Evolutionary conservation across 75 land plant species (phyloP).

Genomic region (Larix kaempferi): DNA sequence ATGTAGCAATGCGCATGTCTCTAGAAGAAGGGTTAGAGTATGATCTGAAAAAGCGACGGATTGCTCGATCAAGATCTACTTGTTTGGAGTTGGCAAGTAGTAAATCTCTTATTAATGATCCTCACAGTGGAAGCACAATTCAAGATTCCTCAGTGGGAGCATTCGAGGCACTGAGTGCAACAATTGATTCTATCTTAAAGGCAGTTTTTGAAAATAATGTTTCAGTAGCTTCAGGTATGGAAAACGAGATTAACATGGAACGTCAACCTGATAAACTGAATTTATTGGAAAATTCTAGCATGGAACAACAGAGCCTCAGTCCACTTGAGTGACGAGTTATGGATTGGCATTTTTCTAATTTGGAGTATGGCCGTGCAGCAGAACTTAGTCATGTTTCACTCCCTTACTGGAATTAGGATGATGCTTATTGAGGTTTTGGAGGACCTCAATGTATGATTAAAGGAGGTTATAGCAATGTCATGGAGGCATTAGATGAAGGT

Average conservation of each 20-base stretch:
- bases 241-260: not conserved
- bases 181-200: no score
- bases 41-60: no score
- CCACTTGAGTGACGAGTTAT: conserved; percentile 89
- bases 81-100: no score
- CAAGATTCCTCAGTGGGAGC: no score
- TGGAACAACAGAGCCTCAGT: conserved; percentile 36
- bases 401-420: conserved; percentile 97
- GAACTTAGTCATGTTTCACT: conserved; percentile 81
- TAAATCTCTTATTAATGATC: no score
- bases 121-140: no score
- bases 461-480: conserved; percentile 81
- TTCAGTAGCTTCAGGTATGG: no score
- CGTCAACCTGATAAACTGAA: not conserved
- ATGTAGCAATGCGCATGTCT: no score
- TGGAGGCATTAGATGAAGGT: conserved; percentile 74
- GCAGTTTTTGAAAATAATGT: no score
- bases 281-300: not conserved
- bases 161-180: no score
- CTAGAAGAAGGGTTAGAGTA: no score
- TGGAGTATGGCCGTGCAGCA: conserved; percentile 98
- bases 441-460: conserved; percentile 99
- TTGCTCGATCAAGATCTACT: no score
- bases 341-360: conserved; percentile 96
- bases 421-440: conserved; percentile 96